phyloP scores from a whole-genome alignment of 257 asterid genomes.

The Salvia splendens region DNA sequence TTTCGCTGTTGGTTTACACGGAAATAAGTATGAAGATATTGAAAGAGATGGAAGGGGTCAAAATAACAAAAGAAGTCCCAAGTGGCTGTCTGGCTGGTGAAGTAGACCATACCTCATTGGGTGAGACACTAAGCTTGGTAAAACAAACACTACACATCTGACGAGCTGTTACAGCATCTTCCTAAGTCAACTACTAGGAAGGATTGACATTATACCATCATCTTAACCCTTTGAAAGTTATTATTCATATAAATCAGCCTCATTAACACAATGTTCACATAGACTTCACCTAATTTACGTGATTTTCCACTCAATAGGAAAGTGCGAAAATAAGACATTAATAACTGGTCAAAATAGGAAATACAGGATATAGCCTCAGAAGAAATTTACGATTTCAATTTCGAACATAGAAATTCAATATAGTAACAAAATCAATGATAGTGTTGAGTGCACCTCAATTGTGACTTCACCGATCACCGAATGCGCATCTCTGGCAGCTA shows the following conservation, averaged over 20 bases:
- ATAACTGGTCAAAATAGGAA: constrained; percentile 21
- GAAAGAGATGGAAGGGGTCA: constrained; percentile 7
- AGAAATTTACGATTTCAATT: background rate
- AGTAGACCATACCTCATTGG: background rate
- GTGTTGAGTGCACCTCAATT: constrained; percentile 60
- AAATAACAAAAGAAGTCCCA: constrained; percentile 21
- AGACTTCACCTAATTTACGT: background rate
- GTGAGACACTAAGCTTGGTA: background rate
- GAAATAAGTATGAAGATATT: constrained; percentile 20
- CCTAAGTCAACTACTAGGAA: constrained; percentile 19
- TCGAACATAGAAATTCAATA: constrained; percentile 14
- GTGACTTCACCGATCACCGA: constrained; percentile 66
- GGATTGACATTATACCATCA: background rate
- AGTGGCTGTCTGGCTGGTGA: background rate
- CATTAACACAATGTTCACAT: background rate
- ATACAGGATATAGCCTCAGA: constrained; percentile 21
- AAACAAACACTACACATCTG: background rate
- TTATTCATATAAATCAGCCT: background rate
- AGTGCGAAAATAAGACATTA: background rate
- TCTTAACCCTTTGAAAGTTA: background rate
- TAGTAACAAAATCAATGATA: background rate
- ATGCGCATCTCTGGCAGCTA: constrained; percentile 50
- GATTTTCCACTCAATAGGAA: background rate
- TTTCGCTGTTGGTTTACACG: constrained; percentile 8
- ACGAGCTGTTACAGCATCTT: background rate